Evolutionary conservation across 2,329 filamentous ascomycete genomes (phyloP).

Genomic region (Alternaria sp.): DNA sequence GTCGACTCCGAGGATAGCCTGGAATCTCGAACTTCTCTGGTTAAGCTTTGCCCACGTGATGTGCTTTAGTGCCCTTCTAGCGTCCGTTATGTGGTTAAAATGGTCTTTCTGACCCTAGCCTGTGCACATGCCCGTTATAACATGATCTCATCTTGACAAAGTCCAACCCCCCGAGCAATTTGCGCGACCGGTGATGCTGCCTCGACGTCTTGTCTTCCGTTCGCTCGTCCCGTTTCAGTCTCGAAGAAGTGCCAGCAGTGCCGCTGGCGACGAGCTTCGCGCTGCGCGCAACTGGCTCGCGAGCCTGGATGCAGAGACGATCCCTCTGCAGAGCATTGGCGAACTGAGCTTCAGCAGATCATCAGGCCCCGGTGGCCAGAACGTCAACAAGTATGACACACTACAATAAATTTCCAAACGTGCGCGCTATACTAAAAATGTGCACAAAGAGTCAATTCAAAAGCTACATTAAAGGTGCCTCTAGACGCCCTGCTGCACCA

Average conservation of each 20-base stretch:
- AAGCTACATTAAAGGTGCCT: conserved; percentile 69
- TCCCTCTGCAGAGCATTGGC: conserved; percentile 63
- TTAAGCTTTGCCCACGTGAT: conserved; percentile 18
- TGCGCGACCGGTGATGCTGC: conserved; percentile 2
- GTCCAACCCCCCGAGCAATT: conserved; percentile 1
- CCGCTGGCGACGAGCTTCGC: conserved; percentile 42
- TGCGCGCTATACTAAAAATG: conserved; percentile 53
- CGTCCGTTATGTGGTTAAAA: conserved; percentile 10
- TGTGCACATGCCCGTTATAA: conserved; percentile 11
- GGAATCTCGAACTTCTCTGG: conserved; percentile 10
- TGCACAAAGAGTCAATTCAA: conserved; percentile 68
- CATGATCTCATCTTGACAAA: conserved; percentile 26
- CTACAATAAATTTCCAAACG: conserved; percentile 19
- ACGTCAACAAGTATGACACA: conserved; percentile 70
- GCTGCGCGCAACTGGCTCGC: conserved; percentile 67
- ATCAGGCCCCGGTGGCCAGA: conserved; percentile 72
- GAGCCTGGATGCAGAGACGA: conserved; percentile 61
- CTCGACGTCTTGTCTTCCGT: neutral
- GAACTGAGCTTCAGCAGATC: conserved; percentile 70
- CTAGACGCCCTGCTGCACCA: conserved; percentile 62
- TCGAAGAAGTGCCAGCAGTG: conserved; percentile 11
- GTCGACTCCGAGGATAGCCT: conserved; percentile 16
- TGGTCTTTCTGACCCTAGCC: conserved; percentile 22
- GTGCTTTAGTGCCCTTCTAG: conserved; percentile 10
- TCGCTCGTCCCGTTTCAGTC: conserved; percentile 1